Conservation (phyloP, 169 alveolate genomes). For the Eimeria tenella region DNA sequence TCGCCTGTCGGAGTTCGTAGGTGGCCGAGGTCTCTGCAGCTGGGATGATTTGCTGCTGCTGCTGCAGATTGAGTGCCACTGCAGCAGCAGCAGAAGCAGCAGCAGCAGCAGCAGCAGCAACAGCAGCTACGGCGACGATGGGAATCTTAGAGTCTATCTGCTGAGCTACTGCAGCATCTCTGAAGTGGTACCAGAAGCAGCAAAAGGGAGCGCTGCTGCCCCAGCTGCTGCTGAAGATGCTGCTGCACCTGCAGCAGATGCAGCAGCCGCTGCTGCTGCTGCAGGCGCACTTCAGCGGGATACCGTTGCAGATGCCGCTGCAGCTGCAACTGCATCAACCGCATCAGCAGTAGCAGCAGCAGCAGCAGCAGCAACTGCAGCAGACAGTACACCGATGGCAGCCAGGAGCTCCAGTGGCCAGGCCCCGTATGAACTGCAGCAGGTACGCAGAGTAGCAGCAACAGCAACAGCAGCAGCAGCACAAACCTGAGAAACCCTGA, state of each 20-base stretch:
- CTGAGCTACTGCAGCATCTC: background rate
- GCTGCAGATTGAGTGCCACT: conserved; percentile 61
- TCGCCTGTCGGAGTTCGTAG: conserved; percentile 18
- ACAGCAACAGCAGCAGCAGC: background rate
- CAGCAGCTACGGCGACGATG: background rate
- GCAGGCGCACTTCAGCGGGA: background rate
- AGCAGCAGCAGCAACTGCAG: conserved; percentile 27
- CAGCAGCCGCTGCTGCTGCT: background rate
- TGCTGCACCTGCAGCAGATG: background rate
- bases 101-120: conserved; percentile 36
- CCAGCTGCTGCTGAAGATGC: background rate
- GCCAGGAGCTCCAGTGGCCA: background rate
- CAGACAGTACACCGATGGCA: background rate
- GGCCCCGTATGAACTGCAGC: background rate
- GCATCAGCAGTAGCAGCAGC: background rate
- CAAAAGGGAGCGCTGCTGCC: background rate
- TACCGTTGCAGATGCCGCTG: background rate
- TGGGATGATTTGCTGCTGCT: conserved; percentile 63
- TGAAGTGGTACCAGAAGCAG: conserved; percentile 28
- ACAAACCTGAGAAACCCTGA: background rate
- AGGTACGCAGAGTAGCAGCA: conserved; percentile 3
- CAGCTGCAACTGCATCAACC: background rate
- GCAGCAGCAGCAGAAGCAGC: conserved; percentile 54
- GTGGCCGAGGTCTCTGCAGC: conserved; percentile 61
- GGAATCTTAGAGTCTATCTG: background rate